Conservation (phyloP, 2,329 filamentous ascomycete genomes). For the Phoma sp. region DNA sequence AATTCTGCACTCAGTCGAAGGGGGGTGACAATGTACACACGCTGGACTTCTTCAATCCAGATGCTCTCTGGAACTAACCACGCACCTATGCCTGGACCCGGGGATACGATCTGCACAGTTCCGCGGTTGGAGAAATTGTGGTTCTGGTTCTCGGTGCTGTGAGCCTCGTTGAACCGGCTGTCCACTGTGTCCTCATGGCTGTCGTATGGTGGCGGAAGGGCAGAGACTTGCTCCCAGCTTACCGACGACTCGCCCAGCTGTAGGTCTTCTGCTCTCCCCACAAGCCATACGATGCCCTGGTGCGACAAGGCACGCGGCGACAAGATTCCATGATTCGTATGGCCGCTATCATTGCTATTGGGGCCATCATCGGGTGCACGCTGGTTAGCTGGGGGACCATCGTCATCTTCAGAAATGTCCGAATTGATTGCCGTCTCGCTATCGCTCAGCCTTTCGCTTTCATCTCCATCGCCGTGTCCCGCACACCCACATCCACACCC, state of each 20-base stretch:
- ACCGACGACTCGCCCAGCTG: neutral
- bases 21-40: slow-evolving; percentile 37
- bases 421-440: slow-evolving; percentile 12
- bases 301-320: neutral
- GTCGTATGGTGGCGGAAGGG: neutral
- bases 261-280: neutral
- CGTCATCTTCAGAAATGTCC: neutral
- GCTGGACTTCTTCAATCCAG: neutral
- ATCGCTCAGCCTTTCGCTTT: slow-evolving; percentile 1
- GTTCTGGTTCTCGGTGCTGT: slow-evolving; percentile 14
- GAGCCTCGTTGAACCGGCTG: slow-evolving; percentile 5
- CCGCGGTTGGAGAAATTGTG: slow-evolving; percentile 7
- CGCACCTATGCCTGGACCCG: slow-evolving; percentile 32
- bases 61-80: slow-evolving; percentile 15
- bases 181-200: slow-evolving; percentile 1
- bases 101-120: slow-evolving; percentile 28
- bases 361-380: neutral
- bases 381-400: neutral
- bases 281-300: neutral
- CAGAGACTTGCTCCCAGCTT: neutral
- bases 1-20: slow-evolving; percentile 41
- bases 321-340: neutral
- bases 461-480: slow-evolving; percentile 19
- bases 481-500: slow-evolving; percentile 27
- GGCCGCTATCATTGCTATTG: neutral